phyloP scores from a whole-genome alignment of 2,329 filamentous ascomycete species.

The Aspergillus versicolor region DNA sequence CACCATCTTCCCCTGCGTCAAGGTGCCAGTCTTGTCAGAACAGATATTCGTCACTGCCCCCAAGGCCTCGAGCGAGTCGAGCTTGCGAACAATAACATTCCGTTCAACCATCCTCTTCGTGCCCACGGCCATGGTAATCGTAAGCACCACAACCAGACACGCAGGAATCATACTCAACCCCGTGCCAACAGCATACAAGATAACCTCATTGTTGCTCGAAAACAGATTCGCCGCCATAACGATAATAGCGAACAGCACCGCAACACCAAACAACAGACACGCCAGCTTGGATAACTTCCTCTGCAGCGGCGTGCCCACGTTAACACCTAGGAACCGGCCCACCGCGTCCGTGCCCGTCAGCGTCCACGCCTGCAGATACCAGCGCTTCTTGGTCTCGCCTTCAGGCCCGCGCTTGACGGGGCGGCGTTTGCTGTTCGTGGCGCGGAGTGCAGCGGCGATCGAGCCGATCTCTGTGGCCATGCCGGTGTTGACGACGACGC shows the following conservation, averaged over 20 bases:
- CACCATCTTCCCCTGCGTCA: constrained; percentile 65
- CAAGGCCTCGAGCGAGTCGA: constrained; percentile 59
- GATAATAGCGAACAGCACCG: constrained; percentile 67
- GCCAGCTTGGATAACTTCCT: constrained; percentile 68
- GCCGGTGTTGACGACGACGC: constrained; percentile 61
- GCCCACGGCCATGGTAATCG: constrained; percentile 66
- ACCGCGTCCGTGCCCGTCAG: constrained; percentile 58
- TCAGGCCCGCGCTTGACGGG: constrained; percentile 53
- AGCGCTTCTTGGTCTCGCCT: constrained; percentile 52
- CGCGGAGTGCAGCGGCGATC: constrained; percentile 64
- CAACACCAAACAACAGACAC: constrained; percentile 64
- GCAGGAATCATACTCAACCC: constrained; percentile 63
- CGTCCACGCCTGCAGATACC: constrained; percentile 52
- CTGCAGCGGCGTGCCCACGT: constrained; percentile 69
- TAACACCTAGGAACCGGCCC: constrained; percentile 65
- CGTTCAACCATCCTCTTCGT: constrained; percentile 59
- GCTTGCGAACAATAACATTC: constrained; percentile 58
- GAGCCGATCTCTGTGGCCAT: constrained; percentile 65
- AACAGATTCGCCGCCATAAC: constrained; percentile 65
- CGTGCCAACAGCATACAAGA: constrained; percentile 63
- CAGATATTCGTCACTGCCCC: constrained; percentile 62
- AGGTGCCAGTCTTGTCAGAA: constrained; percentile 60
- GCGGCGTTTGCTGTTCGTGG: constrained; percentile 54
- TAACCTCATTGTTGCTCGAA: constrained; percentile 55
- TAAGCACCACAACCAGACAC: constrained; percentile 63